Evolutionary conservation across 345 rosid genomes (phyloP).

Genomic region (Bruguiera gymnorhiza): DNA sequence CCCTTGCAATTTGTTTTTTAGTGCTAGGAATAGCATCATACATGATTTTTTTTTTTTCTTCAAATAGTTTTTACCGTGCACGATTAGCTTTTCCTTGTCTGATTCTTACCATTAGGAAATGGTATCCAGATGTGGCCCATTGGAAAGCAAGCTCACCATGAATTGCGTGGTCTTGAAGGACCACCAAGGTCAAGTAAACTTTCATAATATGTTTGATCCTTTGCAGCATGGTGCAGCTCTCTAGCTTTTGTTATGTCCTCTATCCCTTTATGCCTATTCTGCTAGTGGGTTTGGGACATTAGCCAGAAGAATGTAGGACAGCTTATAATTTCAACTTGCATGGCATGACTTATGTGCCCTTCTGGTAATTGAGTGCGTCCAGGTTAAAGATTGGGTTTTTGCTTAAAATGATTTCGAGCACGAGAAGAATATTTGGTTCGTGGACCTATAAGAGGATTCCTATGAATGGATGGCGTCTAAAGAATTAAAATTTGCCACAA

Average conservation of each 20-base stretch:
- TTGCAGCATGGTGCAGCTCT: neutral
- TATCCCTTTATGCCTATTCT: neutral
- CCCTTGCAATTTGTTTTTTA: too few species aligned
- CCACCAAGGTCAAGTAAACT: slow-evolving; percentile 8
- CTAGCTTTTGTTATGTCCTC: neutral
- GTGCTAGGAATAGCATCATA: too few species aligned
- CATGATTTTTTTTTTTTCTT: too few species aligned
- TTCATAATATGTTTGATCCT: slow-evolving; percentile 10
- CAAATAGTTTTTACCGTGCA: too few species aligned
- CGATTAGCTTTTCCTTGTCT: too few species aligned
- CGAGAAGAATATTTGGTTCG: neutral
- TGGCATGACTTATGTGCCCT: neutral
- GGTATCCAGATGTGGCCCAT: slow-evolving; percentile 13
- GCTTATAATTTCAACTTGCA: neutral
- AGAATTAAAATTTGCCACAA: slow-evolving; percentile 1
- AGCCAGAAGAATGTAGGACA: neutral
- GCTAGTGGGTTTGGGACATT: neutral
- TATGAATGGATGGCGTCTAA: neutral
- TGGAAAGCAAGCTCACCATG: slow-evolving; percentile 6
- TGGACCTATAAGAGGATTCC: slow-evolving; percentile 3
- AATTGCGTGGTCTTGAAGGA: slow-evolving; percentile 7
- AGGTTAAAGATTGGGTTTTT: too few species aligned
- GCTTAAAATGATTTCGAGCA: too few species aligned
- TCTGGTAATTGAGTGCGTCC: neutral
- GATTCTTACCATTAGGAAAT: slow-evolving; percentile 1